Evolutionary conservation across 805 yeast genomes (phyloP), one percentile per base, ranked within the genome.

Genomic region (Saccharomycopsis sp.): DNA sequence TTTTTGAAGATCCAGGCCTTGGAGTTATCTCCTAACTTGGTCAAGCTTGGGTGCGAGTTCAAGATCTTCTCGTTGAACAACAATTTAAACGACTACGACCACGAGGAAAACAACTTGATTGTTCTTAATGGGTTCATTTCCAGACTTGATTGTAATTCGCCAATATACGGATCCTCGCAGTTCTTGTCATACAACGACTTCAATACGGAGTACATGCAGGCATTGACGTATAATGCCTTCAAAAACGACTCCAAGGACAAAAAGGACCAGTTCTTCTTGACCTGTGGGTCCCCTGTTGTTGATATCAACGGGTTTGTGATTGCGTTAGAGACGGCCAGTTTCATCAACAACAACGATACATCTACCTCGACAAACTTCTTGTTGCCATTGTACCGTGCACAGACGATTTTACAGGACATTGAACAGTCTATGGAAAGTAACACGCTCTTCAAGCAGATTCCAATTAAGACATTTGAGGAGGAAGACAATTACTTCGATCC

Each of bases 181-280:
- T 58, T 58, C 34, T 47, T 62, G 15, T 59, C 62, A 3, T 62
- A 62, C 67, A 59, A 70, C 63, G 62, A 70, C 63, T 64, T 68
- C 71, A 19, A 71, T 67, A 53, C 69, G 55, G 61, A 69, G 64
- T 62, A 70, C 53, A 34, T 62, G 61, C 64, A 62, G 52, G 64
- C 63, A 2, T 59, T 62, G 57, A 62, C 64, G 15, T 62, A 62
- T 47, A 62, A 62, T 52, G 62, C 64, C 14, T 62, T 62, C 61
- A 59, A 62, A 34, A 59, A 62, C 42, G 64, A 62, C 52, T 55
- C 62, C 17, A 61, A 58, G 50, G 63, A 61, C 35, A 61, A 61
- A 29, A 61, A 61, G 52, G 64, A 62, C 38, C 62, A 59, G 47
- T 59, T 60, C 22, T 62, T 62, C 44, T 51, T 62, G 19, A 62